Evolutionary conservation across 2,329 filamentous ascomycete species (phyloP).

Genomic region (Arthrobotrys sphaeroides): DNA sequence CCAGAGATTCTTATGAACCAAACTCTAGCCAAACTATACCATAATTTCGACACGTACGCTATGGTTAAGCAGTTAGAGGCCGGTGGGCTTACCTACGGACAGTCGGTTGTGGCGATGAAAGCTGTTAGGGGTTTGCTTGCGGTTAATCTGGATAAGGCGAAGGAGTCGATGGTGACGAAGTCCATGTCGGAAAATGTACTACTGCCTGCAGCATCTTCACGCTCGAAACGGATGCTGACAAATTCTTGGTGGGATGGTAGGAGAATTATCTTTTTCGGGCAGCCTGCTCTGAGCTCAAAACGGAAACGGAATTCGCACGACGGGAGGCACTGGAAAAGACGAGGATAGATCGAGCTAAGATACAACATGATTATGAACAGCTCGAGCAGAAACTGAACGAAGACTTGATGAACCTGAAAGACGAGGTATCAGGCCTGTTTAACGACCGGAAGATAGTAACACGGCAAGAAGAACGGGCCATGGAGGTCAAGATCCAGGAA

Average conservation of each 20-base stretch:
- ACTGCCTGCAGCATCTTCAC: not conserved
- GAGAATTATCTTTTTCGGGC: constrained; percentile 93
- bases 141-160: constrained; percentile 81
- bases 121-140: constrained; percentile 80
- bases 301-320: constrained; percentile 82
- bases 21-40: constrained; percentile 65
- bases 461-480: constrained; percentile 82
- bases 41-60: constrained; percentile 95
- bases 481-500: constrained; percentile 84
- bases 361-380: constrained; percentile 97
- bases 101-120: constrained; percentile 91
- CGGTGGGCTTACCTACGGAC: constrained; percentile 75
- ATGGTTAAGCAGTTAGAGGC: constrained; percentile 80
- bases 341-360: constrained; percentile 80
- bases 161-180: constrained; percentile 83
- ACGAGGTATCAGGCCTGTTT: constrained; percentile 94
- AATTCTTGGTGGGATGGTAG: constrained; percentile 59
- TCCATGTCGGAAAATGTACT: constrained; percentile 84
- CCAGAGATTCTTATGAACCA: constrained; percentile 16
- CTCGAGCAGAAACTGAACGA: constrained; percentile 84
- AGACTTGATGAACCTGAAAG: constrained; percentile 81
- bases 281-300: constrained; percentile 88
- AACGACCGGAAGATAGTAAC: constrained; percentile 95
- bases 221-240: not conserved
- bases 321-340: constrained; percentile 81